Percentiles rank a stretch among this genome's conserved stretches.
phyloP scores from a whole-genome alignment of 441 rosid species.

The Erodium texanum region DNA sequence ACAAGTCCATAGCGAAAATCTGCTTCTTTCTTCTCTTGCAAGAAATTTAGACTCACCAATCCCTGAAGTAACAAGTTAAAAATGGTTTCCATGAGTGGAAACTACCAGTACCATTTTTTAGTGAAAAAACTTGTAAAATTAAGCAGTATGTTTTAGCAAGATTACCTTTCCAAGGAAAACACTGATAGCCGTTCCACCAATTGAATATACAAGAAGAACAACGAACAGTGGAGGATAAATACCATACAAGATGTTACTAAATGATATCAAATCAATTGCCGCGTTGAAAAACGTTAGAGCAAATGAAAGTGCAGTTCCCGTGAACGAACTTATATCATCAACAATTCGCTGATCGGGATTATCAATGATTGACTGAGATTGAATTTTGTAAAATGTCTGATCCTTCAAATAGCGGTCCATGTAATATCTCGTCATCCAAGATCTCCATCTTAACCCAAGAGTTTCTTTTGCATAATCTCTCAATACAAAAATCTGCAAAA shows the following conservation, averaged over 20 bases:
- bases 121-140: neutral
- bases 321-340: slow-evolving; percentile 83
- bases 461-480: slow-evolving; percentile 84
- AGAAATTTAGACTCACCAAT: slow-evolving; percentile 73
- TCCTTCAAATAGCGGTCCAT: slow-evolving; percentile 66
- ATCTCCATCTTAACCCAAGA: slow-evolving; percentile 81
- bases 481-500: slow-evolving; percentile 70
- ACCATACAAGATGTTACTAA: slow-evolving; percentile 83
- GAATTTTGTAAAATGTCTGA: slow-evolving; percentile 80
- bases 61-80: slow-evolving; percentile 38
- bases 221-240: slow-evolving; percentile 82
- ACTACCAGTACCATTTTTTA: neutral
- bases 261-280: slow-evolving; percentile 79
- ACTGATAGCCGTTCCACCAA: slow-evolving; percentile 83
- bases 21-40: slow-evolving; percentile 97
- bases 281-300: slow-evolving; percentile 72
- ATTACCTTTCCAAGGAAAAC: slow-evolving; percentile 76
- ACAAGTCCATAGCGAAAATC: slow-evolving; percentile 96
- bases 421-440: slow-evolving; percentile 92
- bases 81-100: slow-evolving; percentile 11
- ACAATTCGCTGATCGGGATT: slow-evolving; percentile 95
- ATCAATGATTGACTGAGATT: slow-evolving; percentile 82
- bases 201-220: slow-evolving; percentile 68
- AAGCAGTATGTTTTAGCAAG: slow-evolving; percentile 10
- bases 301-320: slow-evolving; percentile 79